Conservation (phyloP, 768 basidiomycete species). For the Suillus hirtellus region DNA sequence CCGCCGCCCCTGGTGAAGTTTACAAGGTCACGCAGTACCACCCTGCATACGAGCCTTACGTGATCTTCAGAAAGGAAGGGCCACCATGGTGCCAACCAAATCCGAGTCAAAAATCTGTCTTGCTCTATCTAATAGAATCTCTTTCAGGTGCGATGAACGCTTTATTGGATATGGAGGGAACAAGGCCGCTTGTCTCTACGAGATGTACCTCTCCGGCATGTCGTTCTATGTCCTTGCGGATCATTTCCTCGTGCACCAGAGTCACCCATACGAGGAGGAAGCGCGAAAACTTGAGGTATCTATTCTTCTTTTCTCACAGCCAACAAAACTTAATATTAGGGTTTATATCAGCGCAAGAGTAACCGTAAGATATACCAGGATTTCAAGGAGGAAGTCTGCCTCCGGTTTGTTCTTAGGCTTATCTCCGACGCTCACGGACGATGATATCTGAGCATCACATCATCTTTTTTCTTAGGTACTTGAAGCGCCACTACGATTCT, state of each 20-base stretch:
- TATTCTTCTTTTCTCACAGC: slow-evolving; percentile 1
- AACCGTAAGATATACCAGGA: slow-evolving; percentile 79
- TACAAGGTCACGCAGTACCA: slow-evolving; percentile 83
- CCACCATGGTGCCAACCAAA: slow-evolving; percentile 61
- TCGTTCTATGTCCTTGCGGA: slow-evolving; percentile 83
- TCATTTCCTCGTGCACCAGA: slow-evolving; percentile 89
- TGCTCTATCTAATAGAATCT: neutral
- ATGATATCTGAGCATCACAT: slow-evolving; percentile 4
- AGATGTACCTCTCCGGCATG: slow-evolving; percentile 86
- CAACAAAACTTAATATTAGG: slow-evolving; percentile 1
- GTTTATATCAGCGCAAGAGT: slow-evolving; percentile 54
- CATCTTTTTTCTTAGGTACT: slow-evolving; percentile 45
- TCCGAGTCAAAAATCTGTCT: neutral
- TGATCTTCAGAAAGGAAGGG: slow-evolving; percentile 75
- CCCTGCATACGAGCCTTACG: slow-evolving; percentile 85
- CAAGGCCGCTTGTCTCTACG: slow-evolving; percentile 90
- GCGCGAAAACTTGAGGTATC: slow-evolving; percentile 69
- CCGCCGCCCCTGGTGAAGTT: slow-evolving; percentile 61
- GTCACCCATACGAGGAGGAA: slow-evolving; percentile 77
- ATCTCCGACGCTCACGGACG: neutral
- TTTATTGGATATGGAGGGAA: slow-evolving; percentile 92
- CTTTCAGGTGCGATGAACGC: slow-evolving; percentile 80
- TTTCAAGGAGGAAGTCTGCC: slow-evolving; percentile 76
- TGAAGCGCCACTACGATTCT: slow-evolving; percentile 57
- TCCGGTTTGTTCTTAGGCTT: slow-evolving; percentile 42